Conservation (phyloP, 306 rosid genomes). For the Dryas octopetala region DNA sequence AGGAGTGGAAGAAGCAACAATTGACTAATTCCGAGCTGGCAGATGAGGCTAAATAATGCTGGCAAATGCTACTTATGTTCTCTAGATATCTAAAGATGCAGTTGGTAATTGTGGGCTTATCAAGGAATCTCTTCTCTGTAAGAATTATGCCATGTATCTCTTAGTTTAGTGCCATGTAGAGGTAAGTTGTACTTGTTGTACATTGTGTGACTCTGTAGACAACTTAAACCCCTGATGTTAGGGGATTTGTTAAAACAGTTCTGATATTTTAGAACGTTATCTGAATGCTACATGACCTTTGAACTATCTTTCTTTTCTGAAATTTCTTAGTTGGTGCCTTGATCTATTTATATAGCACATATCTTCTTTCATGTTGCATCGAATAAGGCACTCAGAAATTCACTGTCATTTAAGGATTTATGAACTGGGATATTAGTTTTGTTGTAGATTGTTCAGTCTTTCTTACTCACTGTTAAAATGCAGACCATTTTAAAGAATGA, state of each 20-base stretch:
- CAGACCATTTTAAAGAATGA: not conserved
- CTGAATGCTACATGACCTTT: constrained; percentile 35
- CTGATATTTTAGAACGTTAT: constrained; percentile 41
- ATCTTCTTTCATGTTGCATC: constrained; percentile 2
- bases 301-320: constrained; percentile 25
- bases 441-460: not conserved
- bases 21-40: constrained; percentile 41
- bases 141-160: constrained; percentile 29
- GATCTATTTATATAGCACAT: not conserved
- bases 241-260: constrained; percentile 29
- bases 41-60: constrained; percentile 41
- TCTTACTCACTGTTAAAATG: not conserved
- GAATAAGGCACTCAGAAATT: not conserved
- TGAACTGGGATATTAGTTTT: not conserved
- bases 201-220: constrained; percentile 55
- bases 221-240: constrained; percentile 36
- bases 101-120: constrained; percentile 32
- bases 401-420: not conserved
- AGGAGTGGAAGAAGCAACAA: constrained; percentile 32
- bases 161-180: constrained; percentile 45
- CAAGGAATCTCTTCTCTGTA: constrained; percentile 33
- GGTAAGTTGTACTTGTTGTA: constrained; percentile 50
- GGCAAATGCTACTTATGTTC: constrained; percentile 22
- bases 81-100: constrained; percentile 21
- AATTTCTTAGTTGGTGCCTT: not conserved